Conservation (phyloP, 2,329 filamentous ascomycete genomes). For the Stemphylium beticola region DNA sequence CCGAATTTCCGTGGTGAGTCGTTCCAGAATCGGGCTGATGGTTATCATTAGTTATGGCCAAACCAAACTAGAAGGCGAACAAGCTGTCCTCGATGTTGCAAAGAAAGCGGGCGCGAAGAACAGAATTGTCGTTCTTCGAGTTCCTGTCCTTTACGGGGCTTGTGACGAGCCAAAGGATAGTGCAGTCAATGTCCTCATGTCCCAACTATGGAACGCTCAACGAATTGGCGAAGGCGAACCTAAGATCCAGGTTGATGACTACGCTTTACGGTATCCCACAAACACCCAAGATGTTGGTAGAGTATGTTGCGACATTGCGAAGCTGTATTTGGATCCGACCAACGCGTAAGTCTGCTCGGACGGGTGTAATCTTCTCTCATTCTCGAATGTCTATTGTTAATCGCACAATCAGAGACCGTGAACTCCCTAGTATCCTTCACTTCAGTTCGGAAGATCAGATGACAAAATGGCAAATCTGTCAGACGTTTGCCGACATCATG, state of each 20-base stretch:
- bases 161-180: constrained; percentile 72
- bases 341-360: constrained; percentile 31
- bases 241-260: constrained; percentile 79
- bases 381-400: neutral
- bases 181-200: constrained; percentile 81
- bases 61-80: constrained; percentile 74
- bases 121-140: constrained; percentile 69
- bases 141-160: constrained; percentile 85
- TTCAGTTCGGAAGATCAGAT: constrained; percentile 85
- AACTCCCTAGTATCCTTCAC: constrained; percentile 75
- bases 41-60: constrained; percentile 63
- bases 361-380: neutral
- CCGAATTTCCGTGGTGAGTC: no score
- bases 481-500: constrained; percentile 79
- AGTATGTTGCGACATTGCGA: constrained; percentile 75
- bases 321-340: constrained; percentile 61
- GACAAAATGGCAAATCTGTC: constrained; percentile 90
- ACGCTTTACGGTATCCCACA: constrained; percentile 82
- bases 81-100: constrained; percentile 71
- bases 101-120: constrained; percentile 20
- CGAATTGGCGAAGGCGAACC: constrained; percentile 56
- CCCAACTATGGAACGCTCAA: constrained; percentile 76
- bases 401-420: constrained; percentile 34
- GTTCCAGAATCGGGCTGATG: constrained; percentile 1
- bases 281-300: constrained; percentile 87